Conservation (phyloP, 176 grass and related monocot genomes). For the Zea luxurians region DNA sequence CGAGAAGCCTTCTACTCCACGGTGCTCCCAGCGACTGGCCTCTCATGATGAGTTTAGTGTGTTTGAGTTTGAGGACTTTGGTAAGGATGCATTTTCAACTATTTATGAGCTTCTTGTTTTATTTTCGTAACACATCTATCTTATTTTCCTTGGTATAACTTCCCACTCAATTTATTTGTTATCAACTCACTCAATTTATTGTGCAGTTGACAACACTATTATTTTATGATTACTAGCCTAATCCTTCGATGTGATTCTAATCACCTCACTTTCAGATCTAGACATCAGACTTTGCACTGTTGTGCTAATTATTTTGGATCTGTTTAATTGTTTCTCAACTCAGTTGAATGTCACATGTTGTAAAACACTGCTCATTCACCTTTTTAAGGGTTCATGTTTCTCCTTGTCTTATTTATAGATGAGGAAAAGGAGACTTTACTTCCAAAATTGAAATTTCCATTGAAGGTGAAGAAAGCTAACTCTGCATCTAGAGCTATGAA, state of each 20-base stretch:
- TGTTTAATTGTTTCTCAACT: background rate
- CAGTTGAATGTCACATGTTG: background rate
- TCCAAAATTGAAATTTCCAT: slow-evolving; percentile 23
- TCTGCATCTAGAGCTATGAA: slow-evolving; percentile 46
- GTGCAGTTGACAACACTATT: background rate
- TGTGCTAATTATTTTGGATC: background rate
- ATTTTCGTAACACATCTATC: background rate
- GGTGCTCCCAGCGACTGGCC: background rate
- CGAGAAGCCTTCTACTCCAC: slow-evolving; percentile 45
- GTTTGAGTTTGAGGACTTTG: slow-evolving; percentile 42
- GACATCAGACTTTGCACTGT: background rate
- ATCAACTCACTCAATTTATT: background rate
- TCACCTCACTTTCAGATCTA: background rate
- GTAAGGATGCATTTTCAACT: slow-evolving; percentile 38
- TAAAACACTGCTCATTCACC: background rate
- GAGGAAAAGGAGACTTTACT: slow-evolving; percentile 54
- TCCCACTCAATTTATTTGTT: background rate
- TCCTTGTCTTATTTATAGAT: slow-evolving; percentile 43
- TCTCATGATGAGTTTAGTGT: background rate
- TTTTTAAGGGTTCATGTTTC: slow-evolving; percentile 23
- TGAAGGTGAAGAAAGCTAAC: slow-evolving; percentile 38
- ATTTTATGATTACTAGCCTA: background rate
- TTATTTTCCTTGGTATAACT: background rate
- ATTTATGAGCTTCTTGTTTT: slow-evolving; percentile 7
- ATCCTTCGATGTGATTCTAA: background rate